phyloP scores from a whole-genome alignment of 768 basidiomycete genomes.

The Tulasnella sp. region DNA sequence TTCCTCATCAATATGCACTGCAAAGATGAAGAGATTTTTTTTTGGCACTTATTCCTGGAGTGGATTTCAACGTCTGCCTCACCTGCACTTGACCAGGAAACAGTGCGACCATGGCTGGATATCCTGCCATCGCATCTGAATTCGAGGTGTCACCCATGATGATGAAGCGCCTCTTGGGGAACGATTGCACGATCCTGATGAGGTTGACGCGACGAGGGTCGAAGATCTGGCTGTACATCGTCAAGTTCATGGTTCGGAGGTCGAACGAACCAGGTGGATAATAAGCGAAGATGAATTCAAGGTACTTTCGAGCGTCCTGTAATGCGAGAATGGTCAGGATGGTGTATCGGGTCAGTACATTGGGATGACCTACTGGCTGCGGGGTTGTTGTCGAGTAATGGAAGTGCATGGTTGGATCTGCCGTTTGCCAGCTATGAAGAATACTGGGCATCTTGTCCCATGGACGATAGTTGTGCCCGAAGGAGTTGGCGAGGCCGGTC shows the following conservation, averaged over 20 bases:
- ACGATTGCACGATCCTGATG: slow-evolving; percentile 26
- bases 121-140: slow-evolving; percentile 14
- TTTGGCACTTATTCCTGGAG: too few species aligned
- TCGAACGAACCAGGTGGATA: slow-evolving; percentile 29
- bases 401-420: slow-evolving; percentile 25
- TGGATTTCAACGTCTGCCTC: too few species aligned
- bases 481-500: slow-evolving; percentile 28
- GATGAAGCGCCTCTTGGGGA: slow-evolving; percentile 27
- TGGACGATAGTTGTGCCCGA: slow-evolving; percentile 26
- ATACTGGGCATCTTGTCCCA: slow-evolving; percentile 24
- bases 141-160: slow-evolving; percentile 17
- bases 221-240: slow-evolving; percentile 24
- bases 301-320: slow-evolving; percentile 27
- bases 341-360: too few species aligned
- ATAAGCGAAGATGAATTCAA: slow-evolving; percentile 26
- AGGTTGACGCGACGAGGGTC: slow-evolving; percentile 26
- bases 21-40: too few species aligned
- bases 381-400: slow-evolving; percentile 31
- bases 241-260: slow-evolving; percentile 28
- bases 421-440: background rate
- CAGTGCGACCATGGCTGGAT: slow-evolving; percentile 10
- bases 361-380: too few species aligned
- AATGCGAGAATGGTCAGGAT: background rate
- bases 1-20: slow-evolving; percentile 29
- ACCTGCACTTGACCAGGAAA: slow-evolving; percentile 22